Conservation (phyloP, 1,139 yeast species). For the Magnusiomyces fungicola region DNA sequence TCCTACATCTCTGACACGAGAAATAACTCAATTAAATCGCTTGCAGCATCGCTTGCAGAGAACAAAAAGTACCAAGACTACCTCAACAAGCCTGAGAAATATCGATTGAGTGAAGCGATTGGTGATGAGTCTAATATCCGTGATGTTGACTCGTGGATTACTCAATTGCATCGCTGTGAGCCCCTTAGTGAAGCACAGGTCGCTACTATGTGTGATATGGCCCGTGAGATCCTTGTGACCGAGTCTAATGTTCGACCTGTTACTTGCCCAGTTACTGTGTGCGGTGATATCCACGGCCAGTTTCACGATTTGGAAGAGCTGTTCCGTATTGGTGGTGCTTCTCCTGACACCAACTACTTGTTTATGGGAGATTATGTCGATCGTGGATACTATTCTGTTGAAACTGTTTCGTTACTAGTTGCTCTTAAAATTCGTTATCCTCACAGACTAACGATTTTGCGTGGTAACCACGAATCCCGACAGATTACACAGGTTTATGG, state of each 20-base stretch:
- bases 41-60: neutral
- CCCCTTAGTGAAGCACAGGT: slow-evolving; percentile 81
- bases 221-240: slow-evolving; percentile 64
- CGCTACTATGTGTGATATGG: slow-evolving; percentile 62
- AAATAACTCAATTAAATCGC: neutral
- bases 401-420: slow-evolving; percentile 67
- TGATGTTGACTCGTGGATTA: slow-evolving; percentile 53
- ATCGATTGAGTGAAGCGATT: slow-evolving; percentile 5
- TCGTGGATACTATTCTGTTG: slow-evolving; percentile 93
- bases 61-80: slow-evolving; percentile 1
- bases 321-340: slow-evolving; percentile 81
- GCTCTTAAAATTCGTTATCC: slow-evolving; percentile 91
- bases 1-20: too few relatives aligned
- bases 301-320: slow-evolving; percentile 87
- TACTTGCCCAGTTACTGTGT: slow-evolving; percentile 93
- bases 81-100: slow-evolving; percentile 3
- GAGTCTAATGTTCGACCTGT: slow-evolving; percentile 95
- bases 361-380: slow-evolving; percentile 94
- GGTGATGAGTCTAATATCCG: slow-evolving; percentile 5
- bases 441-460: slow-evolving; percentile 80
- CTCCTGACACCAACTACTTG: slow-evolving; percentile 74
- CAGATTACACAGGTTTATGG: slow-evolving; percentile 98
- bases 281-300: slow-evolving; percentile 98
- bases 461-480: slow-evolving; percentile 96
- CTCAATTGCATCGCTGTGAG: slow-evolving; percentile 63